Percentiles rank a stretch among this genome's conserved stretches.
Conservation (phyloP, 805 yeast genomes). For the Wickerhamomyces xylosicus region DNA sequence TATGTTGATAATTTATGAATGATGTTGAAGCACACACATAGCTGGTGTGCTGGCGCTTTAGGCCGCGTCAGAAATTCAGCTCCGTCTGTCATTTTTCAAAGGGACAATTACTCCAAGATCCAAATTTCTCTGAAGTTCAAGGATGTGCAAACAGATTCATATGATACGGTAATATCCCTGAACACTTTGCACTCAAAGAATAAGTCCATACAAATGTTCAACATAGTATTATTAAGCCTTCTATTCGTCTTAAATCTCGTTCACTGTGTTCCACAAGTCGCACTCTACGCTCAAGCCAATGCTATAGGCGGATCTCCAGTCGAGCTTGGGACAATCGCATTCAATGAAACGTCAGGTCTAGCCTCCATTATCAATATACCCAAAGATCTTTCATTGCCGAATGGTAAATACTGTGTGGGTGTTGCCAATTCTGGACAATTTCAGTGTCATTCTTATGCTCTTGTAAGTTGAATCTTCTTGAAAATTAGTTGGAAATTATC, state of each 20-base stretch:
- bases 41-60: no score
- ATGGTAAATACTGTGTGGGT: conserved; percentile 17
- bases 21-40: no score
- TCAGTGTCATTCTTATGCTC: conserved; percentile 11
- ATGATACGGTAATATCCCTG: no score
- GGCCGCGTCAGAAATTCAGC: no score
- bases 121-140: no score
- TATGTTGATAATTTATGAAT: no score
- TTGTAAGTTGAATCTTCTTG: conserved; percentile 5
- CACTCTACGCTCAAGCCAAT: neutral
- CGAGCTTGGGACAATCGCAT: neutral
- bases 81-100: no score
- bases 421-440: conserved; percentile 8
- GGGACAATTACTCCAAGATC: no score
- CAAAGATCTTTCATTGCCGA: neutral
- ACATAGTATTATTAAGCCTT: no score
- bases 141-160: no score
- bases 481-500: neutral
- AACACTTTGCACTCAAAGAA: no score
- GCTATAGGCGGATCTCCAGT: neutral
- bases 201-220: neutral
- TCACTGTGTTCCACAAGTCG: neutral
- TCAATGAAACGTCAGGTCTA: neutral
- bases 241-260: neutral
- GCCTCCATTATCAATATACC: neutral